Percentiles rank a stretch among this genome's conserved stretches.
These are phyloP conservation scores for Cyberlindnera petersonii DNA, from an alignment of 805 yeast genomes.

Conservation along the genomic window DNA sequence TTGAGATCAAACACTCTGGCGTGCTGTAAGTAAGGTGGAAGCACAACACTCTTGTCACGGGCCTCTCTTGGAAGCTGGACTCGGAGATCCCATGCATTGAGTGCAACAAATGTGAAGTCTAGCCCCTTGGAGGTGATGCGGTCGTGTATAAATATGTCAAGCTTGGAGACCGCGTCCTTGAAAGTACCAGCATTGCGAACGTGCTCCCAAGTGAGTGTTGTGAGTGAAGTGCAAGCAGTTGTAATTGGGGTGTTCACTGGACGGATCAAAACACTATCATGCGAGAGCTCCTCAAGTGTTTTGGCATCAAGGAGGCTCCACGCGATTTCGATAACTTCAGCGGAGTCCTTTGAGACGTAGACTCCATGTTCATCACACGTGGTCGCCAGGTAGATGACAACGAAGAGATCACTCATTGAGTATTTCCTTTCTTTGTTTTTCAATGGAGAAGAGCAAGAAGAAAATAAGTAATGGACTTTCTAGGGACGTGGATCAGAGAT, in stretches of 20 bases:
- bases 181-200: slow-evolving; percentile 55
- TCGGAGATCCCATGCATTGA: slow-evolving; percentile 66
- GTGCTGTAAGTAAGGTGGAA: slow-evolving; percentile 73
- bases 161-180: slow-evolving; percentile 54
- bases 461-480: no score
- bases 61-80: slow-evolving; percentile 81
- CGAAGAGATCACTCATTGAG: slow-evolving; percentile 43
- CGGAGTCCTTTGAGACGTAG: slow-evolving; percentile 59
- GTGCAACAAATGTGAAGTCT: slow-evolving; percentile 63
- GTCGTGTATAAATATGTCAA: slow-evolving; percentile 49
- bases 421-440: not conserved
- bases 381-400: slow-evolving; percentile 57
- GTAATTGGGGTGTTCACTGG: slow-evolving; percentile 68
- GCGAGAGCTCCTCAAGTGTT: slow-evolving; percentile 39
- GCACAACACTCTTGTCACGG: slow-evolving; percentile 62
- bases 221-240: slow-evolving; percentile 46
- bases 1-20: slow-evolving; percentile 74
- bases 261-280: slow-evolving; percentile 48
- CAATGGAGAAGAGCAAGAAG: no score
- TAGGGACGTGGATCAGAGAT: no score
- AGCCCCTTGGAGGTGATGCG: slow-evolving; percentile 37
- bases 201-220: slow-evolving; percentile 57
- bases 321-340: slow-evolving; percentile 63
- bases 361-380: slow-evolving; percentile 64
- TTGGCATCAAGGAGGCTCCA: slow-evolving; percentile 61